Conservation (phyloP, 345 rosid genomes). For the Syzygium aromaticum region DNA sequence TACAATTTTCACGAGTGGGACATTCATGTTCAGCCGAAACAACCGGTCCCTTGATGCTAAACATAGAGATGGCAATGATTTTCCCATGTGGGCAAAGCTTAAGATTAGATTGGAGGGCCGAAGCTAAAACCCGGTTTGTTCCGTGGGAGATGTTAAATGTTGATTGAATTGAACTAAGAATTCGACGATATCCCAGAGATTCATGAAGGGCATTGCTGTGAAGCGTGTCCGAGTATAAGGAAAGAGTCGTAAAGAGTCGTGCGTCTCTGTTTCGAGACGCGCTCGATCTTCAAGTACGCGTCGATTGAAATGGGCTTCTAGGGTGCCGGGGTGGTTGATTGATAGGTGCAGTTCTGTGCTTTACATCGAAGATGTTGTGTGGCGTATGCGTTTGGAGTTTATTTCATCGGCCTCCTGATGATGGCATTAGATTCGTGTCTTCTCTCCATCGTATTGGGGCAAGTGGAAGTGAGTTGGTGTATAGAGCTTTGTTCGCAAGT, state of each 20-base stretch:
- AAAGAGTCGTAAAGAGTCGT: neutral
- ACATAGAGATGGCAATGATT: neutral
- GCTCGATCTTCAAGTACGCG: neutral
- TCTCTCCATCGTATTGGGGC: slow-evolving; percentile 6
- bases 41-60: neutral
- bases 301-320: neutral
- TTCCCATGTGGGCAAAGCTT: neutral
- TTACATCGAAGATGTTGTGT: neutral
- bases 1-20: neutral
- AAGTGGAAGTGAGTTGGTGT: slow-evolving; percentile 21
- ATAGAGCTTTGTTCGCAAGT: slow-evolving; percentile 8
- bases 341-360: neutral
- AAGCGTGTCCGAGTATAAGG: neutral
- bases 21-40: neutral
- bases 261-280: neutral
- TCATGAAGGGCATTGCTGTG: neutral
- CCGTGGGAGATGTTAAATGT: neutral
- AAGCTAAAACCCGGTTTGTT: neutral
- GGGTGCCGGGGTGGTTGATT: neutral
- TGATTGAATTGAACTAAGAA: neutral
- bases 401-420: neutral
- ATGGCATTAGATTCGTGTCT: slow-evolving; percentile 5
- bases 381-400: neutral
- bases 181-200: neutral
- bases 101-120: neutral